phyloP scores from a whole-genome alignment of 2,329 filamentous ascomycete species.

The Phaeosphaeria sp. region DNA sequence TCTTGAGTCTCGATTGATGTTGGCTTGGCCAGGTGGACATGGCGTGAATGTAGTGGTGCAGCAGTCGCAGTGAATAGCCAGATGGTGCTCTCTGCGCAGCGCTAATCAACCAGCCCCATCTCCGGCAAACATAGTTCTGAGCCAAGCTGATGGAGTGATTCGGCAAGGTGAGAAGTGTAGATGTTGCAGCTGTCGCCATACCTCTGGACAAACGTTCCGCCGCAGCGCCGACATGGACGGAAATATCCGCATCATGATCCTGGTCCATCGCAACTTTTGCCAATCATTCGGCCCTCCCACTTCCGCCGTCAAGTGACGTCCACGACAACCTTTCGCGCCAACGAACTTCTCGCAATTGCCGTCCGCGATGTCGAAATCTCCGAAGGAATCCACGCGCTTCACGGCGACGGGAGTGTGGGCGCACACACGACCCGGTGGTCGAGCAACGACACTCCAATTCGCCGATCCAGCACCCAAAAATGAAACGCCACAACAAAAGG shows the following conservation, averaged over 20 bases:
- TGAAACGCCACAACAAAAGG: constrained; percentile 63
- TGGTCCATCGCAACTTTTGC: constrained; percentile 42
- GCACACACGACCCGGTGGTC: constrained; percentile 63
- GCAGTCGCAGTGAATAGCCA: constrained; percentile 10
- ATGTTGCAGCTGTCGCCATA: background rate
- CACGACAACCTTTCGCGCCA: constrained; percentile 9
- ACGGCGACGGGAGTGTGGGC: constrained; percentile 75
- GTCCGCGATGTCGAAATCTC: constrained; percentile 66
- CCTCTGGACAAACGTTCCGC: constrained; percentile 15
- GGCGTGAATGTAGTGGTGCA: constrained; percentile 14
- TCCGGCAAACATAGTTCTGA: background rate
- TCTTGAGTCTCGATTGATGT: background rate
- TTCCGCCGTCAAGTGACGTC: constrained; percentile 20
- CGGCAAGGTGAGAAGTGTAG: background rate
- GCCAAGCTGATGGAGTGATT: background rate
- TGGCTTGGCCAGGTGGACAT: constrained; percentile 12
- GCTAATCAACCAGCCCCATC: background rate
- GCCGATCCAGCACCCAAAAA: constrained; percentile 51
- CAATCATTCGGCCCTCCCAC: constrained; percentile 37
- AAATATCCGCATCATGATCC: constrained; percentile 39
- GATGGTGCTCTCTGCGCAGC: constrained; percentile 4
- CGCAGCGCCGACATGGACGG: constrained; percentile 21
- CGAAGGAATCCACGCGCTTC: constrained; percentile 82
- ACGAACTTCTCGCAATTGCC: constrained; percentile 4
- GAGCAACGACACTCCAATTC: constrained; percentile 50